Conservation (phyloP, 139 green algal genomes). For the Choricystis sp. region DNA sequence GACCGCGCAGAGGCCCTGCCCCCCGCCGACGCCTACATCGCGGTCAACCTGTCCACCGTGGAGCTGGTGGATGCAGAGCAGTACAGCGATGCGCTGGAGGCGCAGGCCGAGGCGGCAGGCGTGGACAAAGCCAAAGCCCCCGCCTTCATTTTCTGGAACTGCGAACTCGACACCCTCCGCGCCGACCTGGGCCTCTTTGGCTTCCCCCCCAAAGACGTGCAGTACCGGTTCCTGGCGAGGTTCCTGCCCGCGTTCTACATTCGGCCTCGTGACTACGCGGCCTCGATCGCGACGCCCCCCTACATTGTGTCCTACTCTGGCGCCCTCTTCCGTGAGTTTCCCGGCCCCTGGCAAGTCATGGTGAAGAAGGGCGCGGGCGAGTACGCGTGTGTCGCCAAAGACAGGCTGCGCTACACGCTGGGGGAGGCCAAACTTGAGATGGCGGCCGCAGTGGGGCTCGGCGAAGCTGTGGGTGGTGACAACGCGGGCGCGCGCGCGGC, state of each 20-base stretch:
- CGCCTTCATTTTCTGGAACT: constrained; percentile 72
- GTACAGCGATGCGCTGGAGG: constrained; percentile 38
- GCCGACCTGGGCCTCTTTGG: constrained; percentile 69
- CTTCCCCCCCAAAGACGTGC: constrained; percentile 68
- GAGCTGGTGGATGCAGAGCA: constrained; percentile 52
- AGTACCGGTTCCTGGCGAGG: constrained; percentile 58
- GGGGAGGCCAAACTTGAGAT: constrained; percentile 66
- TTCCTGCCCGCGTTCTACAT: constrained; percentile 81
- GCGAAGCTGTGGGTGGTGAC: too few species aligned
- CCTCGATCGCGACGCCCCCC: constrained; percentile 43
- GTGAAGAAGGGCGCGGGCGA: constrained; percentile 64
- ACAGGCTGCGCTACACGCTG: constrained; percentile 50
- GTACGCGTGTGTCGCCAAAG: constrained; percentile 66
- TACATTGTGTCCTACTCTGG: constrained; percentile 87
- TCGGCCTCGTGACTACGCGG: constrained; percentile 49
- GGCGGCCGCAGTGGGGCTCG: constrained; percentile 65
- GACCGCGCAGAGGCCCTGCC: constrained; percentile 3
- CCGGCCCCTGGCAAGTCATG: constrained; percentile 87
- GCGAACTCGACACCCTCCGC: constrained; percentile 89
- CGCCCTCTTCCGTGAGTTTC: constrained; percentile 76
- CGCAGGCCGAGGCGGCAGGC: not conserved
- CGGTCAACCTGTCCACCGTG: constrained; percentile 67
- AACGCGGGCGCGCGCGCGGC: not conserved
- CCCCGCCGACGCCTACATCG: constrained; percentile 56
- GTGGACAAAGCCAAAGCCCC: not conserved